Conservation (phyloP, 345 rosid genomes). For the Linum trigynum region DNA sequence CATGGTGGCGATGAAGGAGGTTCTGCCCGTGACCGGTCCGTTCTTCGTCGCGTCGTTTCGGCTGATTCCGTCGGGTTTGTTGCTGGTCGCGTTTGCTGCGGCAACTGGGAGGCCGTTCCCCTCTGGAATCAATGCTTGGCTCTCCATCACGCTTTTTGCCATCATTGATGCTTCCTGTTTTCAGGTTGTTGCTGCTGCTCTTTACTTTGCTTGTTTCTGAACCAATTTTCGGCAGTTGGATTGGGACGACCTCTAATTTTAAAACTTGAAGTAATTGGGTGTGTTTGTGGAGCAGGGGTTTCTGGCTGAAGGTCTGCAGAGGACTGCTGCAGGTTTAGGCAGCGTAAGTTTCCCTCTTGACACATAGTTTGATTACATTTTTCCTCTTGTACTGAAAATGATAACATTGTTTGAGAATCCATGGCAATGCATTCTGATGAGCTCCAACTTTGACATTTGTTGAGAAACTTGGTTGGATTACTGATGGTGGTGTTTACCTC, state of each 20-base stretch:
- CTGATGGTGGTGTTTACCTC: constrained; percentile 11
- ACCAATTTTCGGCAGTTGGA: not conserved
- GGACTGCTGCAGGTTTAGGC: constrained; percentile 92
- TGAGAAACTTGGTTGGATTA: too few relatives aligned
- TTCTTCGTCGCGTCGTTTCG: constrained; percentile 85
- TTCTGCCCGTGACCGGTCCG: constrained; percentile 72
- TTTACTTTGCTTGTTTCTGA: too few relatives aligned
- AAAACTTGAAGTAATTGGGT: not conserved
- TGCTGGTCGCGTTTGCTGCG: constrained; percentile 61
- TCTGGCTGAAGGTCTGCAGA: constrained; percentile 81
- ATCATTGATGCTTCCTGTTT: constrained; percentile 79
- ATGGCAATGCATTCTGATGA: too few relatives aligned
- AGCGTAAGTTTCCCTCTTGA: constrained; percentile 38
- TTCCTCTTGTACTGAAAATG: not conserved
- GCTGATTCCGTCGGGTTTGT: constrained; percentile 72
- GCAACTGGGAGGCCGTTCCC: constrained; percentile 53
- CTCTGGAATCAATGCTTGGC: constrained; percentile 68
- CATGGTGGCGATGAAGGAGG: constrained; percentile 98
- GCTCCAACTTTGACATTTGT: too few relatives aligned
- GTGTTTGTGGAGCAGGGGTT: constrained; percentile 47
- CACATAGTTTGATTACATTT: not conserved
- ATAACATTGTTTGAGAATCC: not conserved
- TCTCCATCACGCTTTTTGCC: constrained; percentile 72
- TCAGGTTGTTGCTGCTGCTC: constrained; percentile 35
- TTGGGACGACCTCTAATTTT: not conserved